Conservation (phyloP, 306 rosid genomes). For the Lathyrus oleraceus region DNA sequence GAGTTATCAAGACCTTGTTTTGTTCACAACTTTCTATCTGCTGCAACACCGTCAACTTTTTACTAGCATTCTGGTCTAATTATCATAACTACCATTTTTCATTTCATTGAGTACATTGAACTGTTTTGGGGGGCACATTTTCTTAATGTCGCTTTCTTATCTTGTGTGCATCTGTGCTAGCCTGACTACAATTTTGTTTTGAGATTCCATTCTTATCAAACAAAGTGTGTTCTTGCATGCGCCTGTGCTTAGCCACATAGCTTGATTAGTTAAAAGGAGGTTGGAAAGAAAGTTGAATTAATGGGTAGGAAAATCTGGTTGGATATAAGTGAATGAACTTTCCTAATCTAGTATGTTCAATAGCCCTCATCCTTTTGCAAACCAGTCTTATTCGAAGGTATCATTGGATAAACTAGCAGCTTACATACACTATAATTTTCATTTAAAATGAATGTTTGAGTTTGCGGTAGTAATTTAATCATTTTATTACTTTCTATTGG, state of each 20-base stretch:
- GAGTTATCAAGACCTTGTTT: neutral
- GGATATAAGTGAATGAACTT: neutral
- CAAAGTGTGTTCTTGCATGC: neutral
- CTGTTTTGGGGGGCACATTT: neutral
- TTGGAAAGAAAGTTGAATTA: conserved; percentile 12
- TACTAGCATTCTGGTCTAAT: neutral
- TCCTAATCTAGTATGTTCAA: neutral
- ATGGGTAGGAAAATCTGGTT: neutral
- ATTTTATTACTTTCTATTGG: neutral
- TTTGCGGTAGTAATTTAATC: neutral
- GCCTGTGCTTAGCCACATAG: neutral
- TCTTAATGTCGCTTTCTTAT: neutral
- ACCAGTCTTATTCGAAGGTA: neutral
- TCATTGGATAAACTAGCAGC: neutral
- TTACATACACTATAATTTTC: neutral
- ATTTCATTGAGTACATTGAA: neutral
- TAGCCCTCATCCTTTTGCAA: neutral
- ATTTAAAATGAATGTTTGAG: neutral
- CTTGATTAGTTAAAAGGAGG: neutral
- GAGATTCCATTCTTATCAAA: neutral
- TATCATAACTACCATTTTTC: neutral
- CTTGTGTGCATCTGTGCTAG: too few relatives aligned
- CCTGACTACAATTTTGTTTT: too few relatives aligned
- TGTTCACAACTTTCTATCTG: neutral
- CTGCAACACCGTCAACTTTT: neutral